Evolutionary conservation across 371 early-diverging fungal genomes (phyloP), one percentile per base, ranked within the genome.

Genomic region (Mortierella sp.): DNA sequence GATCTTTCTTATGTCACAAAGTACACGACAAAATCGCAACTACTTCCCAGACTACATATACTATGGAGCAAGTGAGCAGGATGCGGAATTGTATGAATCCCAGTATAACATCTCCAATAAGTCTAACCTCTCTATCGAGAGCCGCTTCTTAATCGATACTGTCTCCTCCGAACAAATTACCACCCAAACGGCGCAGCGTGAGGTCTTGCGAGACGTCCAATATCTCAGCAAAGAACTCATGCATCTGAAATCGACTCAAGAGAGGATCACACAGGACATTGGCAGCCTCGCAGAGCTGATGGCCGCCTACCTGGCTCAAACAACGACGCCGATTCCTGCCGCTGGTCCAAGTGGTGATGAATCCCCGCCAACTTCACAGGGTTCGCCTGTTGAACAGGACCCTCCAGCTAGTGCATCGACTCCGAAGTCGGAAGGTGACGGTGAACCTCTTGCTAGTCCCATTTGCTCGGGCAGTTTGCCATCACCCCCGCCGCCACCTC

Each of bases 11-110:
- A 54, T 73, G 56, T 50, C 56, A 2, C 48, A 58, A 6, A 28
- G 50, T 12, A 51, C 64, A 0, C 56, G 69, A 11, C 76, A 76
- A 21, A 70, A 70, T 34, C 60, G 70, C 30, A 61, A 76, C 50
- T 65, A 49, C 39, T 69, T 70, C 52, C 78, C 78, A 1, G 78
- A 70, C 34, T 76, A 70, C 27, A 65, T 76, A 41, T 76, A 76
- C 26, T 76, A 76, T 27, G 65, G 65, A 4, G 70, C 78, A 6
- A 61, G 32, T 14, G 78, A 76, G 44, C 56, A 70, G 28, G 66
- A 70, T 14, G 78, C 70, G 3, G 70, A 76, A 19, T 21, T 61
- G 9, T 76, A 76, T 43, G 78, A 76, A 26, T 65, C 78, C 41
- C 48, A 65, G 47, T 70, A 52, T 34, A 23, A 37, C 21, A 76